These are phyloP conservation scores for Amaranthus cruentus DNA, from an alignment of 148 eudicot species.

Conservation along the genomic window DNA sequence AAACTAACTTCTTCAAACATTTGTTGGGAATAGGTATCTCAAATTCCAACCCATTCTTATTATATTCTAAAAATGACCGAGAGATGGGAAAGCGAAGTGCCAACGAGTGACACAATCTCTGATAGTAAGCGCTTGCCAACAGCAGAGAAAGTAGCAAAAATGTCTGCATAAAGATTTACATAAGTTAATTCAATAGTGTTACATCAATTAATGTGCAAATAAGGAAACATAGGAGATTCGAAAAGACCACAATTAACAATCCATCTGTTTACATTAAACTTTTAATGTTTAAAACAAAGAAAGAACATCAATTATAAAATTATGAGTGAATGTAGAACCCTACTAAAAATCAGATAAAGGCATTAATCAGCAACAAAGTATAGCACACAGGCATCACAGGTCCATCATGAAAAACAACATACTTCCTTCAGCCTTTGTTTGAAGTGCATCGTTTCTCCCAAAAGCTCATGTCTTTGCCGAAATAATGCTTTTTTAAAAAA, in stretches of 20 bases:
- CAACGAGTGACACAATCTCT: neutral
- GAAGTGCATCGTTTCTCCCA: too few species aligned
- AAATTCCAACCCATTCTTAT: slow-evolving; percentile 19
- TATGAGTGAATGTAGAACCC: too few species aligned
- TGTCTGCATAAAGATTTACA: slow-evolving; percentile 17
- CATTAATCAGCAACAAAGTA: too few species aligned
- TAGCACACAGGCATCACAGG: too few species aligned
- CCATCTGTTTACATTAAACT: neutral
- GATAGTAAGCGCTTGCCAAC: slow-evolving; percentile 7
- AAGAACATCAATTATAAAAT: too few species aligned
- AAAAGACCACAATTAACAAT: neutral
- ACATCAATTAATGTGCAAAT: neutral
- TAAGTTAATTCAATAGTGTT: neutral
- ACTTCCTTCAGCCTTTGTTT: too few species aligned
- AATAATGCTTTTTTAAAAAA: too few species aligned
- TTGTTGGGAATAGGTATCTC: slow-evolving; percentile 25
- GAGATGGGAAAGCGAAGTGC: neutral
- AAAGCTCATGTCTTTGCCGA: too few species aligned
- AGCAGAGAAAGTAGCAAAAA: slow-evolving; percentile 5
- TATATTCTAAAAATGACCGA: neutral
- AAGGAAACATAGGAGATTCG: neutral
- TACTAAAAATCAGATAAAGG: too few species aligned
- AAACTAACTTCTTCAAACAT: neutral
- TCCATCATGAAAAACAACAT: too few species aligned
- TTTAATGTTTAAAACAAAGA: neutral